These are phyloP conservation scores for Diospyros lotus DNA, from an alignment of 148 eudicot species.

Conservation along the genomic window DNA sequence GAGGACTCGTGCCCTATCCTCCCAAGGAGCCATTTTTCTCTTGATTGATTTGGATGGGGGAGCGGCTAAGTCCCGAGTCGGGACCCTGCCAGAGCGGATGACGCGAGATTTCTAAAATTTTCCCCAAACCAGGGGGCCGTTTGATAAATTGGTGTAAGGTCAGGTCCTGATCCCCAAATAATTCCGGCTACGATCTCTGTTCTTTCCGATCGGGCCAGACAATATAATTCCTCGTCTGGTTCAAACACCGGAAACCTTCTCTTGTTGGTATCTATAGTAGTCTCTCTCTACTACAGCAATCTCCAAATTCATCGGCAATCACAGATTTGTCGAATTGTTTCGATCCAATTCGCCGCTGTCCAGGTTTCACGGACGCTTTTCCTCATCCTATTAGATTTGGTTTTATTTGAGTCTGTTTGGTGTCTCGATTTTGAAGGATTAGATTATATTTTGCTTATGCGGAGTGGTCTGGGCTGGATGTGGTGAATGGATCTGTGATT, in stretches of 20 bases:
- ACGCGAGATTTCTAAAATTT: no score
- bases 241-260: conserved; percentile 1
- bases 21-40: no score
- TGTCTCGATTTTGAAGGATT: background rate
- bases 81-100: no score
- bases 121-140: no score
- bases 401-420: background rate
- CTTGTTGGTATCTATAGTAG: background rate
- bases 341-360: background rate
- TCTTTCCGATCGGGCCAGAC: conserved; percentile 6
- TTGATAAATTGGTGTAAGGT: background rate
- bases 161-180: background rate
- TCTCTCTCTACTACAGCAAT: background rate
- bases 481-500: conserved; percentile 8
- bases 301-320: background rate
- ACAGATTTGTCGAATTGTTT: background rate
- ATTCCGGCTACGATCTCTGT: background rate
- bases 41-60: no score
- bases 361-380: background rate
- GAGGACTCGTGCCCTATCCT: no score
- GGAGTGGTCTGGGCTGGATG: conserved; percentile 13
- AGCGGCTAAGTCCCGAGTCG: no score
- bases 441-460: background rate
- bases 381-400: background rate
- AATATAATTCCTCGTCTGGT: background rate